A percentile compares a stretch with the other conserved stretches of the same genome.
phyloP scores from a whole-genome alignment of 495 filamentous ascomycete genomes.

The Trichoderma asperelloides region DNA sequence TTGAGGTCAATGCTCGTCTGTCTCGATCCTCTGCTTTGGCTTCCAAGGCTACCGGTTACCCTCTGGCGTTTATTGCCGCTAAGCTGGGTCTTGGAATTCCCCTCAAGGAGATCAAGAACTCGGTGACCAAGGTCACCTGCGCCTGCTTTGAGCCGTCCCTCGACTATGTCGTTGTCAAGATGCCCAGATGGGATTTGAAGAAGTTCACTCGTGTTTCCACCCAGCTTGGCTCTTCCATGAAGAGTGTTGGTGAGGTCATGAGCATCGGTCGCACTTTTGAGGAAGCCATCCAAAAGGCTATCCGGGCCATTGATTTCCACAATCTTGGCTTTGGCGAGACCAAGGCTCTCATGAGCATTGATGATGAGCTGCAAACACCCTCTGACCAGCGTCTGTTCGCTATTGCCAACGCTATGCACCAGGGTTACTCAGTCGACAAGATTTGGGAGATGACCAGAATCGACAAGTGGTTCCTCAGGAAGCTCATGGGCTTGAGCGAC shows the following conservation, averaged over 20 bases:
- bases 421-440: conserved; percentile 86
- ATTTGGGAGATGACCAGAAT: conserved; percentile 98
- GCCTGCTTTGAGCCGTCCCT: conserved; percentile 99
- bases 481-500: conserved; percentile 81
- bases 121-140: conserved; percentile 90
- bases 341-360: conserved; percentile 84
- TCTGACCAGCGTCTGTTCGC: conserved; percentile 97
- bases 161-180: conserved; percentile 98
- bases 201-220: conserved; percentile 97
- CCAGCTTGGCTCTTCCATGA: conserved; percentile 94
- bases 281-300: conserved; percentile 97
- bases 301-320: conserved; percentile 86
- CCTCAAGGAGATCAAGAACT: conserved; percentile 92
- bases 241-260: conserved; percentile 99
- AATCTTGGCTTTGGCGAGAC: conserved; percentile 95
- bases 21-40: conserved; percentile 91
- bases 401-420: conserved; percentile 93
- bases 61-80: conserved; percentile 89
- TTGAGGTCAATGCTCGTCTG: conserved; percentile 95
- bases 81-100: conserved; percentile 93
- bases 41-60: conserved; percentile 95
- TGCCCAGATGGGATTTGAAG: conserved; percentile 96
- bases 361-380: conserved; percentile 90
- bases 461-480: conserved; percentile 93
- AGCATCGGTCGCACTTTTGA: conserved; percentile 94